Conservation (phyloP, 2,329 filamentous ascomycete genomes). For the Scopulariopsis brevicaulis region DNA sequence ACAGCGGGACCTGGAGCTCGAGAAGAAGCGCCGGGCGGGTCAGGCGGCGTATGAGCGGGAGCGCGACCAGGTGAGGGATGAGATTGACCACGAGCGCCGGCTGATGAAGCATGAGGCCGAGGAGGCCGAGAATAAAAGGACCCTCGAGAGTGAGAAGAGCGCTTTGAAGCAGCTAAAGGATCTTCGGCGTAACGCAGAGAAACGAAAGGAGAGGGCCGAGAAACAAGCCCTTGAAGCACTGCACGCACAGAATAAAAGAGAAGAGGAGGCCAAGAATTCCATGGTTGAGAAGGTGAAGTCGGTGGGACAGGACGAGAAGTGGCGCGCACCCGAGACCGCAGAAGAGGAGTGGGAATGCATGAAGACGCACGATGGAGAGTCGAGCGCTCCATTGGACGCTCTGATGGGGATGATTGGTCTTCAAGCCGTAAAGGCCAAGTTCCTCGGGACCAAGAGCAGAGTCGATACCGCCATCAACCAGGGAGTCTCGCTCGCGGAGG, state of each 20-base stretch:
- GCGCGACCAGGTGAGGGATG: conserved; percentile 38
- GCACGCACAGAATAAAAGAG: not conserved
- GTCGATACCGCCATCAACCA: conserved; percentile 52
- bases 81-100: conserved; percentile 35
- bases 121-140: conserved; percentile 26
- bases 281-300: too few species aligned
- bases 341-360: conserved; percentile 43
- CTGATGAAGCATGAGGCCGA: conserved; percentile 29
- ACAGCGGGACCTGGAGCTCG: conserved; percentile 36
- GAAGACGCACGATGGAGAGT: conserved; percentile 38
- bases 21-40: conserved; percentile 29
- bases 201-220: not conserved
- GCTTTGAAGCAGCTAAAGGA: conserved; percentile 22
- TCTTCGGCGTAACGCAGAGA: conserved; percentile 7
- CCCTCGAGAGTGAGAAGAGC: conserved; percentile 23
- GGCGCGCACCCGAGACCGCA: not conserved
- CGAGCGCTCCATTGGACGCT: conserved; percentile 43
- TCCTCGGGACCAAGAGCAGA: conserved; percentile 50
- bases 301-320: not conserved
- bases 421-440: conserved; percentile 53
- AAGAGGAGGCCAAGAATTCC: not conserved
- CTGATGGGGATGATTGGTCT: conserved; percentile 64
- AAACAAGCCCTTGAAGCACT: not conserved
- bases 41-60: conserved; percentile 31
- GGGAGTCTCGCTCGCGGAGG: conserved; percentile 35